A percentile compares a stretch with the other conserved stretches of the same genome.
Evolutionary conservation across 2,329 filamentous ascomycete species (phyloP).

Genomic region (Bipolaris oryzae): DNA sequence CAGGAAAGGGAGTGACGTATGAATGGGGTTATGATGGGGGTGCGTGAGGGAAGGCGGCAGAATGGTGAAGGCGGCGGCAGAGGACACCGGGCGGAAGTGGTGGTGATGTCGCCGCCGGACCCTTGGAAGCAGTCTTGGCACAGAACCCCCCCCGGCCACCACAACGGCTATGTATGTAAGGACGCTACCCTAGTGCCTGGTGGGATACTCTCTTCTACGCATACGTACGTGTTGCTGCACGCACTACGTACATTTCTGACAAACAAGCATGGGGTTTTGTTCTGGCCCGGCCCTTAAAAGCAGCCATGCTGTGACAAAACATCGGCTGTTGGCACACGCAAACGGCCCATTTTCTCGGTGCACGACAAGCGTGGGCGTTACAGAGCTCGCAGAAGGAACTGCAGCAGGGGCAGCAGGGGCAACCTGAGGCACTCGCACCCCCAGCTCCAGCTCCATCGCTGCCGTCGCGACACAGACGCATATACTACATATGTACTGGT

Average conservation of each 20-base stretch:
- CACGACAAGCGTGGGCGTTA: background rate
- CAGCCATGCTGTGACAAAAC: background rate
- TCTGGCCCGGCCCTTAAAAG: background rate
- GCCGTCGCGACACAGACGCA: constrained; percentile 2
- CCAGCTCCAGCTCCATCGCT: background rate
- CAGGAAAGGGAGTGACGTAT: background rate
- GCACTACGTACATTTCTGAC: background rate
- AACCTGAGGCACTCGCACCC: constrained; percentile 9
- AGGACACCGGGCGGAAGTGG: background rate
- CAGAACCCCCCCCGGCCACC: background rate
- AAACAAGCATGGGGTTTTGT: background rate
- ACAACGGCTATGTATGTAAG: background rate
- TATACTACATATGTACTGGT: background rate
- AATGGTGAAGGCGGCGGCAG: background rate
- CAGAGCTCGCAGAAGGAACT: background rate
- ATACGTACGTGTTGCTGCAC: background rate
- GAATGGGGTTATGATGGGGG: background rate
- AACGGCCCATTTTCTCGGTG: background rate
- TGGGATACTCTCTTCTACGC: background rate
- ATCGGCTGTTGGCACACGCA: constrained; percentile 1
- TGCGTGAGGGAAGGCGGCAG: background rate
- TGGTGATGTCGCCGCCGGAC: constrained; percentile 4
- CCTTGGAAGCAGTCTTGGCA: constrained; percentile 2
- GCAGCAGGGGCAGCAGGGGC: constrained; percentile 6
- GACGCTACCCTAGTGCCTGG: background rate